Base-by-base conservation (phyloP, 192 early-diverging fungal genomes). In the Backusella psychrophila region DNA sequence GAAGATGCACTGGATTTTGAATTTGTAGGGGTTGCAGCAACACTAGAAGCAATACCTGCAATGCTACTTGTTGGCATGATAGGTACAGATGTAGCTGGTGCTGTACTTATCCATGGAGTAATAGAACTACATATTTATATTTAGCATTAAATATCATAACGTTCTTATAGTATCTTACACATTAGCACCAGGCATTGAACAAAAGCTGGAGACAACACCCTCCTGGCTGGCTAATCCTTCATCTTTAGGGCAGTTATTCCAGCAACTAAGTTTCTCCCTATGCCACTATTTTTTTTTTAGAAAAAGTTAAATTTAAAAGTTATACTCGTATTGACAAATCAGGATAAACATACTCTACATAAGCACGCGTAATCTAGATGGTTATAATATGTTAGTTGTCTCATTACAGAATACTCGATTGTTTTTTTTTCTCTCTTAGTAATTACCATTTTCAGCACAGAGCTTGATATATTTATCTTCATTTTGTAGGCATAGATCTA, bases 171-270 rank as follows among this genome's bases (percentile, higher is more conserved):
- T 29, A 12, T 38, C 74, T 67, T 75, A 75, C 74, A 65, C 74
- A 75, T 75, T 75, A 44, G 74, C 74, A 75, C 74, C 74, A 75
- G 74, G 74, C 74, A 75, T 75, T 11, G 74, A 63, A 75, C 74
- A 75, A 19, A n/a, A 21, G 6, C 65, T 46, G 3, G 74, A 35
- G 33, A 65, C 63, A 26, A 75, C 29, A 31, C 74, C 39, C 41
- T 66, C 59, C 41, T 75, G 74, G 15, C 26, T 46, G 33, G 74
- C 63, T 66, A 63, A 66, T 44, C 74, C 74, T 66, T 33, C 59
- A 33, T 75, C 74, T n/a, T 66, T 75, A 66, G 74, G 74, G 31
- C 74, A 75, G 65, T 75, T 75, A 31, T 75, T 75, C 74, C 74
- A 75, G 26, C 74, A 75, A 21, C 63, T 66, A 33, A 75, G 63